A percentile compares a stretch with the other conserved stretches of the same genome.
These are phyloP conservation scores for Ophiostoma triangulosporum DNA, from an alignment of 2,329 filamentous ascomycete species.

Conservation along the genomic window DNA sequence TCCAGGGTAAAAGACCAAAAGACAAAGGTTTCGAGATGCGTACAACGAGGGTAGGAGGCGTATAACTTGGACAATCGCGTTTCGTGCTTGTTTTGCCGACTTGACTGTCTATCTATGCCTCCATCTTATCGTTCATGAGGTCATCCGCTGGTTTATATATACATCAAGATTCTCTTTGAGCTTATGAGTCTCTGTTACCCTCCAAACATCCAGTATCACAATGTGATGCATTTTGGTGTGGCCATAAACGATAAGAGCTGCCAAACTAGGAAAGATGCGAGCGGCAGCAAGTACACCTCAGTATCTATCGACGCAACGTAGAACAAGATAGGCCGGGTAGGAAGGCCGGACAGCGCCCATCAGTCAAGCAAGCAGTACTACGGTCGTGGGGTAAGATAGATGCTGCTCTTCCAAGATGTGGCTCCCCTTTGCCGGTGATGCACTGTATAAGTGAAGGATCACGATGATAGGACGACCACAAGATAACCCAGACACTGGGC, in stretches of 20 bases:
- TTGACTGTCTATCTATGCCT: neutral
- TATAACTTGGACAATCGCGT: neutral
- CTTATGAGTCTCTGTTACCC: neutral
- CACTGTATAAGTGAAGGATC: neutral
- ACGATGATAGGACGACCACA: neutral
- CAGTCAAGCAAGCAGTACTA: neutral
- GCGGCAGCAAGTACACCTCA: neutral
- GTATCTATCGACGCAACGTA: neutral
- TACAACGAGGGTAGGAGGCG: no score
- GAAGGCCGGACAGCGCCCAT: neutral
- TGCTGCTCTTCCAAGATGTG: neutral
- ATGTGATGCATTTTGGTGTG: neutral
- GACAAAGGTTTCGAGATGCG: no score
- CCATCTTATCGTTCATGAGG: neutral
- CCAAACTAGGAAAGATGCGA: neutral
- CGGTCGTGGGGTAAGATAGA: neutral
- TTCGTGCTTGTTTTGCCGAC: neutral
- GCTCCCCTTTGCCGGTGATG: no score
- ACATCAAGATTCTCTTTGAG: neutral
- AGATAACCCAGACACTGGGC: neutral
- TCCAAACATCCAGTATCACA: neutral
- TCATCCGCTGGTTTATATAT: neutral
- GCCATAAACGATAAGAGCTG: neutral
- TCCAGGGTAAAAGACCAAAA: no score
- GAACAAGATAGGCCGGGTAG: neutral